Conservation (phyloP, 148 eudicot genomes). For the Amaranthus palmeri region DNA sequence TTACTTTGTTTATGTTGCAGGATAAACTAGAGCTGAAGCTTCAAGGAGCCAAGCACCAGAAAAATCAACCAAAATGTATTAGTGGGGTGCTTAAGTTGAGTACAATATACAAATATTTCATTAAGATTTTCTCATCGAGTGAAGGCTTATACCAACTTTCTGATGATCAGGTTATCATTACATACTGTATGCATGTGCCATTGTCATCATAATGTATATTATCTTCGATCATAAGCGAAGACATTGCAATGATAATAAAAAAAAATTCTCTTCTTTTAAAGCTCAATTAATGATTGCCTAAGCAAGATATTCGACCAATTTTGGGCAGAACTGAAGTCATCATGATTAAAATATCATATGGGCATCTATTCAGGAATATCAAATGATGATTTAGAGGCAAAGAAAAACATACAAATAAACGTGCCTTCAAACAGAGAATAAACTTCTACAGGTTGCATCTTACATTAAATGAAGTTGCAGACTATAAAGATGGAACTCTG, state of each 20-base stretch:
- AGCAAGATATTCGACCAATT: not conserved
- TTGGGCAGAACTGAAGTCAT: not conserved
- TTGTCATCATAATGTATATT: not conserved
- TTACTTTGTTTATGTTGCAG: conserved; percentile 4
- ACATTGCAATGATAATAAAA: not conserved
- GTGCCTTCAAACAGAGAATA: not conserved
- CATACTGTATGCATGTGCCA: not conserved
- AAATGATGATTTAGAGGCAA: not conserved
- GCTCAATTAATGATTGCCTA: not conserved
- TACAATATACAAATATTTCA: not conserved
- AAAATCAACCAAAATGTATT: not conserved
- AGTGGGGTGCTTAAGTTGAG: not conserved
- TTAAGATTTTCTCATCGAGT: not conserved
- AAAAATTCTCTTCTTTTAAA: not conserved
- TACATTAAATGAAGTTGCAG: not conserved
- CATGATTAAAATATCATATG: not conserved
- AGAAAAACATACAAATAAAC: not conserved
- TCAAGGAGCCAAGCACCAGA: not conserved
- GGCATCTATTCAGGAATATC: not conserved
- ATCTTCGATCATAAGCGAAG: not conserved
- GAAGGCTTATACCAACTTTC: not conserved
- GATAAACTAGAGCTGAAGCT: conserved; percentile 1
- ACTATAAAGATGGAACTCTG: not conserved
- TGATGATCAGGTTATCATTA: not conserved
- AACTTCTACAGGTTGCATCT: not conserved